Evolutionary conservation across 257 asterid species (phyloP).

Genomic region (Datura wrightii): DNA sequence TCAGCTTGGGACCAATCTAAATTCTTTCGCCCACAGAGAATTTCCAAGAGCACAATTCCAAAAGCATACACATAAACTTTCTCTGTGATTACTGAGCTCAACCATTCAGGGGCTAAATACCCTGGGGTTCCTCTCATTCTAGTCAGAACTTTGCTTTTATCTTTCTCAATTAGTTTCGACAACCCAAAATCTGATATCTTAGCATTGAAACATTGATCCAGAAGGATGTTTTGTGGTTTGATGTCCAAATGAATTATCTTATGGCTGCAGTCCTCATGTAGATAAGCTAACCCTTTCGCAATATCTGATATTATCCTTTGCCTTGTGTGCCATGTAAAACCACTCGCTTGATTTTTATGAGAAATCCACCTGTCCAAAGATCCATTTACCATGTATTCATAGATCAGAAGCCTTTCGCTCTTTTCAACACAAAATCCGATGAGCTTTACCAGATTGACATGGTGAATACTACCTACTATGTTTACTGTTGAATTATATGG

Average conservation of each 20-base stretch:
- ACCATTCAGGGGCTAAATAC: conserved; percentile 41
- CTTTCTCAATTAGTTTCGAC: conserved; percentile 38
- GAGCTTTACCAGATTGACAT: conserved; percentile 38
- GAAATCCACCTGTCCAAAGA: not conserved
- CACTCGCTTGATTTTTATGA: not conserved
- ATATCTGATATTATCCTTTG: not conserved
- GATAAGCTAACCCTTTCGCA: not conserved
- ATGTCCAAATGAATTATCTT: conserved; percentile 43
- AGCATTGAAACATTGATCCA: conserved; percentile 40
- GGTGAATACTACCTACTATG: conserved; percentile 39
- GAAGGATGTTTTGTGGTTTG: conserved; percentile 43
- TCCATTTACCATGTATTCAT: not conserved
- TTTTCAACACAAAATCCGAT: conserved; percentile 34
- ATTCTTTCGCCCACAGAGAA: conserved; percentile 36
- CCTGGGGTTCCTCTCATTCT: conserved; percentile 43
- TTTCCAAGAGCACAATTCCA: conserved; percentile 16
- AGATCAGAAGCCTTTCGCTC: not conserved
- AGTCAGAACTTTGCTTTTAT: conserved; percentile 36
- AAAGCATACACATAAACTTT: conserved; percentile 37
- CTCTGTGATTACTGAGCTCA: conserved; percentile 34
- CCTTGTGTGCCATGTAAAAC: not conserved
- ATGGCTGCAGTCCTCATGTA: conserved; percentile 31
- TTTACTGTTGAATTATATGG: too few relatives aligned
- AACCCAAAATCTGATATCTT: conserved; percentile 42
- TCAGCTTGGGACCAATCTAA: conserved; percentile 33